Conservation (phyloP, 2,329 filamentous ascomycete species). For the Aspergillus alliaceus region DNA sequence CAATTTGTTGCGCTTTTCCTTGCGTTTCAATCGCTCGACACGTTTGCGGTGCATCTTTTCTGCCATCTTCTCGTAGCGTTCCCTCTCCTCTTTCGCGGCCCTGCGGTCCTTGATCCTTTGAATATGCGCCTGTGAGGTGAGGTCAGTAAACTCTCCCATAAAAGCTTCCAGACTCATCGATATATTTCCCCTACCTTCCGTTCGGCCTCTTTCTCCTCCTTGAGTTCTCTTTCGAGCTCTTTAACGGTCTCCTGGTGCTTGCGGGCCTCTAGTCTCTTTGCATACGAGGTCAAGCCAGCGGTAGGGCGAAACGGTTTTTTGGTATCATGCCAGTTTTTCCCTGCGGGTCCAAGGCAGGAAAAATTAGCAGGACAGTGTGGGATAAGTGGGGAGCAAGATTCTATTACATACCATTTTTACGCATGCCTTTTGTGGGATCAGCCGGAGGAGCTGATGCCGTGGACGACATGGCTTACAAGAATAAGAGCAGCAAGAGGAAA, state of each 20-base stretch:
- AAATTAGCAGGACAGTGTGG: conserved; percentile 18
- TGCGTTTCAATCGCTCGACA: conserved; percentile 86
- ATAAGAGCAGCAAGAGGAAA: too few relatives aligned
- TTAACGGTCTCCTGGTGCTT: conserved; percentile 74
- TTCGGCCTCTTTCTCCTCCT: conserved; percentile 90
- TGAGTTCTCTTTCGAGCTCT: conserved; percentile 92
- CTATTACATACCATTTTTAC: conserved; percentile 70
- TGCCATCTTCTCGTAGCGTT: conserved; percentile 88
- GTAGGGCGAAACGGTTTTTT: conserved; percentile 84
- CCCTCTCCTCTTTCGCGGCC: conserved; percentile 87
- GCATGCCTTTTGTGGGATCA: conserved; percentile 61
- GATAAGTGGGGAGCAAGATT: conserved; percentile 6
- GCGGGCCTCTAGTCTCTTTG: conserved; percentile 71
- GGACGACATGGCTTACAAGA: conserved; percentile 45
- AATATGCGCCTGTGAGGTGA: conserved; percentile 63
- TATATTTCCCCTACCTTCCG: conserved; percentile 66
- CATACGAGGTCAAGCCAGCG: conserved; percentile 74
- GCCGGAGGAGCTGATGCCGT: conserved; percentile 34
- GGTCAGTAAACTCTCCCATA: conserved; percentile 6
- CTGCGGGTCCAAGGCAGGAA: conserved; percentile 48
- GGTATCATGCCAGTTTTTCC: conserved; percentile 88
- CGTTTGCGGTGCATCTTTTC: conserved; percentile 98
- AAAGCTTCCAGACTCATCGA: background rate
- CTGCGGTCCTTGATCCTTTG: conserved; percentile 81
- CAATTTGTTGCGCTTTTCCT: conserved; percentile 80